Evolutionary conservation across 305 asterid species (phyloP).

Genomic region (Fraxinus ornus): DNA sequence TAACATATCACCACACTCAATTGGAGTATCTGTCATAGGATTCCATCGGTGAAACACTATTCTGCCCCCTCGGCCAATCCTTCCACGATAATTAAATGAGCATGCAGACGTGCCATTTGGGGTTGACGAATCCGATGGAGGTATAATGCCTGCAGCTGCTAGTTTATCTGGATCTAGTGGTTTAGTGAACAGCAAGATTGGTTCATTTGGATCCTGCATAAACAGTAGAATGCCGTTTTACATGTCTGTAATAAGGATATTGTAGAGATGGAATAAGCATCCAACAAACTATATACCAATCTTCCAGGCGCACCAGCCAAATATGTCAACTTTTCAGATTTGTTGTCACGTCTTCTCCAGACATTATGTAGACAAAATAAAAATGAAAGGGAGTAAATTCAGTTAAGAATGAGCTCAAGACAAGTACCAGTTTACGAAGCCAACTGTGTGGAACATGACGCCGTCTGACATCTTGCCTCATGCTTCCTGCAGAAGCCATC

Average conservation of each 20-base stretch:
- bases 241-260: not conserved
- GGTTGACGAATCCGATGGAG: conserved; percentile 58
- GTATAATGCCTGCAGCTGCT: conserved; percentile 74
- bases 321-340: not conserved
- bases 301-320: not conserved
- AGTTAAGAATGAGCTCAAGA: conserved; percentile 17
- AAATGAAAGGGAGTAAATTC: not conserved
- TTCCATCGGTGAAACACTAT: conserved; percentile 83
- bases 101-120: conserved; percentile 44
- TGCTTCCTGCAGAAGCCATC: conserved; percentile 49
- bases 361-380: not conserved
- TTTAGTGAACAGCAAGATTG: conserved; percentile 70
- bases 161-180: conserved; percentile 81
- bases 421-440: conserved; percentile 72
- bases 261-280: not conserved
- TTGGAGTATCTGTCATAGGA: conserved; percentile 69
- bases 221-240: conserved; percentile 7
- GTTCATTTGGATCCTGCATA: conserved; percentile 80
- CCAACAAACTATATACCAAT: not conserved
- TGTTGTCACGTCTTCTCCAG: not conserved
- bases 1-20: conserved; percentile 54
- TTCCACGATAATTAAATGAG: conserved; percentile 51
- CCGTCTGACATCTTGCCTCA: conserved; percentile 55
- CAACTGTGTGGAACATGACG: conserved; percentile 58
- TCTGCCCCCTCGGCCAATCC: conserved; percentile 94